Evolutionary conservation across 2,329 filamentous ascomycete genomes (phyloP), one percentile per base, ranked within the genome.

Genomic region (Zymoseptoria crescenta): DNA sequence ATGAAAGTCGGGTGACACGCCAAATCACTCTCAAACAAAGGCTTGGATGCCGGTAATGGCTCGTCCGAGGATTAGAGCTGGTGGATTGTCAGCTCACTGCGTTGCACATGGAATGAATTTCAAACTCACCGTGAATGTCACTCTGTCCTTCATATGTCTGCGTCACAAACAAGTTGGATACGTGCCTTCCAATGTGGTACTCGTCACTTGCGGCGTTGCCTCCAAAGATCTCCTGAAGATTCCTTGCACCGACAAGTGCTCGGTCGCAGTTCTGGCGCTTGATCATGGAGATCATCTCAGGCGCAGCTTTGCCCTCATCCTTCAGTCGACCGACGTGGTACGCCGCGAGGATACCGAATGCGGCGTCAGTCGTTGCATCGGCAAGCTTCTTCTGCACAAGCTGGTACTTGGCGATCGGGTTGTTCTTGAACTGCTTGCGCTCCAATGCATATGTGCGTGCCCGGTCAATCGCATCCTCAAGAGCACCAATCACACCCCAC

Each of bases 141-240:
- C 92, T 96, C 77, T 97, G 94, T 21, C 94, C 94, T 77, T 99
- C 94, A 68, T 99, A 99, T 1, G 93, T 97, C 78, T 97, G 93
- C 57, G 93, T 95, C 56, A 99, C 94, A 74, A 95, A 99, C 64
- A 99, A 75, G 74, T 99, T 99, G 58, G 93, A 87, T 60, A 96
- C 94, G 77, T 97, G 94, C 64, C 94, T 85, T 16, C 91, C 94
- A 70, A 99, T 96, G 62, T 86, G 86, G 71, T 97, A 99, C 77
- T 99, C 94, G 69, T 99, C 94, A 70, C 91, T 96, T 54, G 94
- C 91, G n/a, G 94, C 94, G 72, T 99, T 99, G 29, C 94, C 94
- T 59, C 94, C 94, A 77, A 99, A 96, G 21, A 99, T 84, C 78
- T 99, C 94, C 75, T 99, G 94, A 62, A 99, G 79, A 61, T 82